Conservation (phyloP, 345 rosid species). For the Carallia brachiata region DNA sequence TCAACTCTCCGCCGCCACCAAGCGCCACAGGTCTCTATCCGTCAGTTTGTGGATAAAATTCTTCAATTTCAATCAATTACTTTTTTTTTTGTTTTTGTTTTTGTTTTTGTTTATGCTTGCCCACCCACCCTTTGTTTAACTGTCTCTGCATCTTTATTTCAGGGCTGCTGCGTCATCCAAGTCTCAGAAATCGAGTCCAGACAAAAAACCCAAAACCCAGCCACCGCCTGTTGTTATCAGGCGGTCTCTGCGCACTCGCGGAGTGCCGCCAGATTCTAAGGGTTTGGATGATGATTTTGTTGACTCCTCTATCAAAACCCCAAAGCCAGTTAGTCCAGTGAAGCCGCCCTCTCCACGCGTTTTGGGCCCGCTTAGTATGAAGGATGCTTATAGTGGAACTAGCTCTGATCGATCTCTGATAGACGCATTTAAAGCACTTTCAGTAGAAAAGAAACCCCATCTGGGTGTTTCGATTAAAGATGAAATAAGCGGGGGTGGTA, state of each 20-base stretch:
- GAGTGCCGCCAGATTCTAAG: conserved; percentile 55
- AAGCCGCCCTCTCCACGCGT: conserved; percentile 20
- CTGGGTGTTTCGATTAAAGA: conserved; percentile 1
- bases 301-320: conserved; percentile 13
- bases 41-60: no score
- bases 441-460: conserved; percentile 19
- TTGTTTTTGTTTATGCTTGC: background rate
- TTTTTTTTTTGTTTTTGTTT: background rate
- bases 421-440: conserved; percentile 28
- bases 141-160: conserved; percentile 8
- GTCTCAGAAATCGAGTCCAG: conserved; percentile 39
- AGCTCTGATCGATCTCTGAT: conserved; percentile 34
- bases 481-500: background rate
- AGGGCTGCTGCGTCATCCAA: conserved; percentile 36
- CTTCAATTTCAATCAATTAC: no score
- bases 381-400: conserved; percentile 39
- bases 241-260: conserved; percentile 63
- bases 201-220: conserved; percentile 44
- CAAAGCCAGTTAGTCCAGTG: conserved; percentile 4
- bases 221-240: conserved; percentile 50
- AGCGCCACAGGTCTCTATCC: conserved; percentile 44
- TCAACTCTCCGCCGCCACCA: conserved; percentile 46
- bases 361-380: conserved; percentile 49
- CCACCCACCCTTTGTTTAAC: background rate
- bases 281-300: conserved; percentile 33